A percentile compares a stretch with the other conserved stretches of the same genome.
phyloP scores from a whole-genome alignment of 345 rosid genomes.

The Aurinia saxatilis region DNA sequence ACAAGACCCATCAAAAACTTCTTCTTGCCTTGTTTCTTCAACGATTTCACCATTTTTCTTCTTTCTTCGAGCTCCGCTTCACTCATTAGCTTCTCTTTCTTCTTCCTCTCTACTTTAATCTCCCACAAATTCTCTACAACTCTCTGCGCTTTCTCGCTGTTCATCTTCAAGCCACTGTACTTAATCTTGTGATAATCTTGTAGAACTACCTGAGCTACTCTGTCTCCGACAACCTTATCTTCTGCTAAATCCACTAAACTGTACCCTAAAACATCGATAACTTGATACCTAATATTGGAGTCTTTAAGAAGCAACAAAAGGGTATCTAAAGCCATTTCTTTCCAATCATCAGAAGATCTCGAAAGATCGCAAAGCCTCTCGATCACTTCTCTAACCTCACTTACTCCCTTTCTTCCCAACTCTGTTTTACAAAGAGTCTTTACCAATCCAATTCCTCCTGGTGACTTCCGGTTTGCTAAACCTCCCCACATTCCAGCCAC shows the following conservation, averaged over 20 bases:
- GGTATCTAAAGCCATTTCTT: conserved; percentile 51
- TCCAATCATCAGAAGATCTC: conserved; percentile 75
- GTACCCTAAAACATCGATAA: conserved; percentile 40
- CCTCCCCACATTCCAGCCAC: conserved; percentile 63
- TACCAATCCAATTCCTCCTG: conserved; percentile 58
- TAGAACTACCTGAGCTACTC: conserved; percentile 43
- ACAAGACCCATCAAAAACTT: conserved; percentile 46
- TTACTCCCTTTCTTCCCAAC: conserved; percentile 47
- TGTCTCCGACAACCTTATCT: conserved; percentile 42
- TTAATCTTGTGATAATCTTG: conserved; percentile 57
- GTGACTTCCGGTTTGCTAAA: conserved; percentile 45
- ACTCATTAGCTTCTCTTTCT: conserved; percentile 51
- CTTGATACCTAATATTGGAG: conserved; percentile 39
- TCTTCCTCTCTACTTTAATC: conserved; percentile 61
- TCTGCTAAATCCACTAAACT: conserved; percentile 61
- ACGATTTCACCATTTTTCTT: conserved; percentile 30
- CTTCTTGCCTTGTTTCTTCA: conserved; percentile 60
- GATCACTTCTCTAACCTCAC: conserved; percentile 35
- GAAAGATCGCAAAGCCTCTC: conserved; percentile 46
- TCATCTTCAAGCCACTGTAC: conserved; percentile 43
- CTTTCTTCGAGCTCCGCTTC: conserved; percentile 47
- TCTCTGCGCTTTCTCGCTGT: conserved; percentile 32
- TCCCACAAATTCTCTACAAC: conserved; percentile 54
- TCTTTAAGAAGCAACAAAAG: conserved; percentile 63
- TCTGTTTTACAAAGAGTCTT: conserved; percentile 49